phyloP scores from a whole-genome alignment of 352 stramenopile species.

The Pythium grandisporangium region DNA sequence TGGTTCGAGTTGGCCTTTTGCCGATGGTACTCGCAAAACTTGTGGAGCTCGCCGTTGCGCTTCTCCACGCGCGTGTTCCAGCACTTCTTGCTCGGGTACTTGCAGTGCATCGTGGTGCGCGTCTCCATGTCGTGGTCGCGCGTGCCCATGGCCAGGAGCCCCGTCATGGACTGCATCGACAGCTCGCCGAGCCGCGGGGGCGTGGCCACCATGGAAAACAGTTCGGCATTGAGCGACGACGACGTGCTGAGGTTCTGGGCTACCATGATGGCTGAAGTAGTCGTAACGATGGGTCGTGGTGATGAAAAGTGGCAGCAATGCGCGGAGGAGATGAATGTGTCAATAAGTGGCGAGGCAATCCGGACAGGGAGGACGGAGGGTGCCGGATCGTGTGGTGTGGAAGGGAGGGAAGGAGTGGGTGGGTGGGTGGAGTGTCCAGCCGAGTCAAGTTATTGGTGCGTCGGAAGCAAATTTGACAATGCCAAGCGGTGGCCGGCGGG shows the following conservation, averaged over 20 bases:
- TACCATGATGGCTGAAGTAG: constrained; percentile 13
- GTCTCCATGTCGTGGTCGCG: constrained; percentile 2
- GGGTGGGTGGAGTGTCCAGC: background rate
- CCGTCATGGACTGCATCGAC: constrained; percentile 11
- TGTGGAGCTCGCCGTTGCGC: constrained; percentile 77
- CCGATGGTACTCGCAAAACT: constrained; percentile 81
- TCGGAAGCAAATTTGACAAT: constrained; percentile 1
- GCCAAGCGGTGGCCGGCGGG: too few relatives aligned
- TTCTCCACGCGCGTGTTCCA: constrained; percentile 73
- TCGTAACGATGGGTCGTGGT: too few relatives aligned
- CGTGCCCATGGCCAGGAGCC: background rate
- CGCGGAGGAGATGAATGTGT: background rate
- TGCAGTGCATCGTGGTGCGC: constrained; percentile 18
- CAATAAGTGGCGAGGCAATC: too few relatives aligned
- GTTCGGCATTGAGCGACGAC: constrained; percentile 5
- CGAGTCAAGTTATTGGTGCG: too few relatives aligned
- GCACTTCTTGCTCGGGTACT: constrained; percentile 82
- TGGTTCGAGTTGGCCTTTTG: constrained; percentile 83
- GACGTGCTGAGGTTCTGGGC: constrained; percentile 11
- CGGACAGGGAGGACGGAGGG: too few relatives aligned
- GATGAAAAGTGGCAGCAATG: background rate
- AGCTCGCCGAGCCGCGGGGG: constrained; percentile 10
- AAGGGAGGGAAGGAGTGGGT: too few relatives aligned
- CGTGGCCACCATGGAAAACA: constrained; percentile 15
- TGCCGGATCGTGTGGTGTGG: too few relatives aligned